These are phyloP conservation scores for Neurospora sp. DNA, from an alignment of 495 filamentous ascomycete species.

Conservation along the genomic window DNA sequence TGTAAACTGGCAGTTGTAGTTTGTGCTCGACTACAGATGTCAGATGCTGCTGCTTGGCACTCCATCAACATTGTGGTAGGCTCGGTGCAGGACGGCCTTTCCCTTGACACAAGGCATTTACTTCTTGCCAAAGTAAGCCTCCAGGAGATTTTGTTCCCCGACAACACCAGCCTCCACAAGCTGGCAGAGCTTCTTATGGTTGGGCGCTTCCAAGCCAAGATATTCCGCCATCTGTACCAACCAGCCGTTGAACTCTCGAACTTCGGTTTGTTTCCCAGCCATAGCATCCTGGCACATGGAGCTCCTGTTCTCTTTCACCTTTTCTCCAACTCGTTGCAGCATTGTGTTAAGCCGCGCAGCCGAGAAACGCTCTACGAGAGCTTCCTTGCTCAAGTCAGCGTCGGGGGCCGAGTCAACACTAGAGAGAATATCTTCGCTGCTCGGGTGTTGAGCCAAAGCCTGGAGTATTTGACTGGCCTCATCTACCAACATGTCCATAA, in stretches of 20 bases:
- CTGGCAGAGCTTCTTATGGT: constrained; percentile 19
- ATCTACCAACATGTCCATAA: constrained; percentile 44
- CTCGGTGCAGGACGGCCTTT: neutral
- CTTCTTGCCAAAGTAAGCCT: constrained; percentile 7
- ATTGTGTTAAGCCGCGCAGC: constrained; percentile 10
- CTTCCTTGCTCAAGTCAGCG: constrained; percentile 41
- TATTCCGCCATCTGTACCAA: constrained; percentile 40
- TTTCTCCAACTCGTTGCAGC: constrained; percentile 39
- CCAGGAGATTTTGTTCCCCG: constrained; percentile 14
- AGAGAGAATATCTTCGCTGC: constrained; percentile 15
- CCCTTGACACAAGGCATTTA: constrained; percentile 8
- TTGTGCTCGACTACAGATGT: neutral
- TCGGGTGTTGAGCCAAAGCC: constrained; percentile 25
- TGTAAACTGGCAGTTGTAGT: neutral
- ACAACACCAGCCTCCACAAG: constrained; percentile 15
- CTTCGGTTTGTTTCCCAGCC: constrained; percentile 55
- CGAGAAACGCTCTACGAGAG: constrained; percentile 30
- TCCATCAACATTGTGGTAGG: neutral
- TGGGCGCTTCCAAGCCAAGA: constrained; percentile 12
- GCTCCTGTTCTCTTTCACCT: constrained; percentile 58
- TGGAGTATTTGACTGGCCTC: constrained; percentile 53
- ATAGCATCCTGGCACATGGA: constrained; percentile 75
- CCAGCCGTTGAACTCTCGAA: constrained; percentile 80
- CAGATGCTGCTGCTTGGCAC: neutral
- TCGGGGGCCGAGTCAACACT: neutral